phyloP scores from a whole-genome alignment of 768 basidiomycete species.

The Lentinula guzmanii region DNA sequence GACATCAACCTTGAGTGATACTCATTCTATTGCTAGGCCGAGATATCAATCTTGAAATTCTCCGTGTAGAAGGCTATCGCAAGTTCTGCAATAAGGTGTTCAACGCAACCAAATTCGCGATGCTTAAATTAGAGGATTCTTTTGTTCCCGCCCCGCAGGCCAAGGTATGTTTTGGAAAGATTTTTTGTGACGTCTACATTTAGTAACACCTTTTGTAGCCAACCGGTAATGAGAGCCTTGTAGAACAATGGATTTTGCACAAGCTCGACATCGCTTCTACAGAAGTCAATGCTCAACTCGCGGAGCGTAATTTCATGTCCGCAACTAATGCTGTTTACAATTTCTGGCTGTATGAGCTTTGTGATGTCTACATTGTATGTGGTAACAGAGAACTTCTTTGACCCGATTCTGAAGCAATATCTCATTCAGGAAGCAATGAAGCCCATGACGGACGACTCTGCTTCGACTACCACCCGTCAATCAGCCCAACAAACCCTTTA shows the following conservation, averaged over 20 bases:
- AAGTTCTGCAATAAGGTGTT: slow-evolving; percentile 99
- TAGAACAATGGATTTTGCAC: slow-evolving; percentile 93
- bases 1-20: neutral
- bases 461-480: slow-evolving; percentile 50
- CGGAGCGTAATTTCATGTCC: slow-evolving; percentile 86
- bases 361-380: slow-evolving; percentile 95
- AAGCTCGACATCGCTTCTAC: slow-evolving; percentile 80
- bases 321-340: slow-evolving; percentile 83
- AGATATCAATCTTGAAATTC: slow-evolving; percentile 95
- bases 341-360: slow-evolving; percentile 99
- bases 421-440: slow-evolving; percentile 89
- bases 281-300: slow-evolving; percentile 70
- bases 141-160: slow-evolving; percentile 71
- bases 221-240: slow-evolving; percentile 84
- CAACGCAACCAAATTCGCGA: slow-evolving; percentile 99
- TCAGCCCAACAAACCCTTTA: slow-evolving; percentile 97
- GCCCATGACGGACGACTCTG: slow-evolving; percentile 85
- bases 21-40: slow-evolving; percentile 51
- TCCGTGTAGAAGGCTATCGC: slow-evolving; percentile 95
- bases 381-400: neutral
- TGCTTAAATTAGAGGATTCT: slow-evolving; percentile 85
- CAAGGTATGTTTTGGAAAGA: slow-evolving; percentile 41
- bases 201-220: slow-evolving; percentile 41
- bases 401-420: neutral
- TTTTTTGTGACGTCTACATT: neutral